These are phyloP conservation scores for Paecilomyces fulvus DNA, from an alignment of 2,329 filamentous ascomycete genomes.

Conservation along the genomic window DNA sequence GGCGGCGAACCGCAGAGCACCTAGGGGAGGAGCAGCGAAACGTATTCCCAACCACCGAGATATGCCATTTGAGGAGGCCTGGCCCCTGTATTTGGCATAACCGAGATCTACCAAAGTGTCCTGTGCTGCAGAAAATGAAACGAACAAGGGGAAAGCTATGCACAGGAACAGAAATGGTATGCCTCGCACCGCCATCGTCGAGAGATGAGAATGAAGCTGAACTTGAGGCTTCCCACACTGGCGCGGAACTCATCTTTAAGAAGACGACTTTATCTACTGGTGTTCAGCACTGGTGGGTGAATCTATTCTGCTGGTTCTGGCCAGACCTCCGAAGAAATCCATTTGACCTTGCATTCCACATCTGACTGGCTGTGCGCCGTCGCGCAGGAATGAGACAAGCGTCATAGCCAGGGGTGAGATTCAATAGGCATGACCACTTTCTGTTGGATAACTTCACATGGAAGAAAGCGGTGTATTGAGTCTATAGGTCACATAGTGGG, in stretches of 20 bases:
- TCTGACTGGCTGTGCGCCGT: not conserved
- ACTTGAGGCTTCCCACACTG: not conserved
- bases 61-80: conserved; percentile 47
- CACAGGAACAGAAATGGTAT: conserved; percentile 8
- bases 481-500: not conserved
- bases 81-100: conserved; percentile 60
- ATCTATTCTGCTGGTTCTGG: not conserved
- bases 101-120: conserved; percentile 49
- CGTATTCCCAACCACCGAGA: conserved; percentile 67
- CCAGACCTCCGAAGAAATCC: not conserved
- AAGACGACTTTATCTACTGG: not conserved
- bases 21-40: conserved; percentile 62
- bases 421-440: not conserved
- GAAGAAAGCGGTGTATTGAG: not conserved
- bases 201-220: not conserved
- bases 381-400: not conserved
- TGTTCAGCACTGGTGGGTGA: not conserved
- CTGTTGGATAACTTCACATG: not conserved
- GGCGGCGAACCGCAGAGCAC: conserved; percentile 56
- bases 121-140: conserved; percentile 15
- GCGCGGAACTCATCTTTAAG: not conserved
- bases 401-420: not conserved
- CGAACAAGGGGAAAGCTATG: conserved; percentile 3
- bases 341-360: not conserved
- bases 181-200: not conserved